phyloP scores from a whole-genome alignment of 1,284 basidiomycete genomes.

The Leccinum angustisporum region DNA sequence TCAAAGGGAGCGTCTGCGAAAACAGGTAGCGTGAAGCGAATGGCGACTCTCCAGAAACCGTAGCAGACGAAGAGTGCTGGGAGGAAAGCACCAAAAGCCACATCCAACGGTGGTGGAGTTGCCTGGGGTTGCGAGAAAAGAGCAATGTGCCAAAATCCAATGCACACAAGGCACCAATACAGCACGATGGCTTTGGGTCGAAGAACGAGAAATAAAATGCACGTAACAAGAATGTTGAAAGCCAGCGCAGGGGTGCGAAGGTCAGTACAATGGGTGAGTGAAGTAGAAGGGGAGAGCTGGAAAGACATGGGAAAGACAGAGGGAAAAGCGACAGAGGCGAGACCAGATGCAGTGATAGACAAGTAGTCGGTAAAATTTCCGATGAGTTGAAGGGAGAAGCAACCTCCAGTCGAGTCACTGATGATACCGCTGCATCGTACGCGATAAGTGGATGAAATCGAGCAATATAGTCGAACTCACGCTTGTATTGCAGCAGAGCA shows the following conservation, averaged over 20 bases:
- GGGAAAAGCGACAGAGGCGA: conserved; percentile 73
- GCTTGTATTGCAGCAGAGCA: conserved; percentile 85
- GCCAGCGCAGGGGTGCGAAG: conserved; percentile 65
- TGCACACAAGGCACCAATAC: conserved; percentile 78
- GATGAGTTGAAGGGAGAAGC: conserved; percentile 66
- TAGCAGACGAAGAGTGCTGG: conserved; percentile 80
- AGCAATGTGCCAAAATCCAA: conserved; percentile 86
- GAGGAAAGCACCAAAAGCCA: conserved; percentile 75
- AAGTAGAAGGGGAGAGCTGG: conserved; percentile 46
- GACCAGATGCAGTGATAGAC: conserved; percentile 58
- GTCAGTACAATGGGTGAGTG: conserved; percentile 68
- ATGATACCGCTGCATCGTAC: conserved; percentile 58
- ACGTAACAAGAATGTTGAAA: conserved; percentile 69
- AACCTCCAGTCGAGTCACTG: conserved; percentile 69
- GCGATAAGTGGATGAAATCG: conserved; percentile 5
- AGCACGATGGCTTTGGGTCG: conserved; percentile 70
- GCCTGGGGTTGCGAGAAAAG: conserved; percentile 77
- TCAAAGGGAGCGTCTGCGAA: conserved; percentile 74
- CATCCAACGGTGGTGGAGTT: conserved; percentile 66
- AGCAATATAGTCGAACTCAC: conserved; percentile 42
- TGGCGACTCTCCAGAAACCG: conserved; percentile 75
- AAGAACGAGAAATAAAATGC: conserved; percentile 68
- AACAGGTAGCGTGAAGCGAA: conserved; percentile 73
- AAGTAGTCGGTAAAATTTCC: conserved; percentile 74
- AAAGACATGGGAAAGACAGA: conserved; percentile 70